Evolutionary conservation across 108 stramenopile genomes (phyloP).

Genomic region (Cyclotella sp.): DNA sequence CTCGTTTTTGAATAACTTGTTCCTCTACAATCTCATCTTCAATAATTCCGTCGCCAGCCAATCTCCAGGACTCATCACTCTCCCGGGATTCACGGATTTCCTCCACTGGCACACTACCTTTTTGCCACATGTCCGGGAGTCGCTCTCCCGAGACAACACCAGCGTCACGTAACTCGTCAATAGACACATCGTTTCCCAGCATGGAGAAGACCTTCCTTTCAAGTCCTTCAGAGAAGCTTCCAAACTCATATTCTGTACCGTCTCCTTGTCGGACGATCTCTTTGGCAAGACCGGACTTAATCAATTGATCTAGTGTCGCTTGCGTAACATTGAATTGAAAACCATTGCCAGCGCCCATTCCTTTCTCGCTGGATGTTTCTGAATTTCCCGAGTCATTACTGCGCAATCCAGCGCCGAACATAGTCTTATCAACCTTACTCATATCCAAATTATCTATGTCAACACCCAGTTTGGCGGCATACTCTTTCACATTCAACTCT

Average conservation of each 20-base stretch:
- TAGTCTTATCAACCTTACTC: slow-evolving; percentile 83
- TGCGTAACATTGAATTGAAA: slow-evolving; percentile 63
- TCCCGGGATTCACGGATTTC: background rate
- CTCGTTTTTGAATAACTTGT: background rate
- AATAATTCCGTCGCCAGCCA: too few species aligned
- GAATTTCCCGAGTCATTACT: background rate
- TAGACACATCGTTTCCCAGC: slow-evolving; percentile 50
- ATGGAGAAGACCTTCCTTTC: slow-evolving; percentile 53
- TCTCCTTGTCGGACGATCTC: slow-evolving; percentile 81
- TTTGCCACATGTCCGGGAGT: slow-evolving; percentile 21
- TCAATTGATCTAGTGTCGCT: slow-evolving; percentile 63
- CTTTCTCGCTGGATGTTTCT: too few species aligned
- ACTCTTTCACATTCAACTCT: slow-evolving; percentile 79
- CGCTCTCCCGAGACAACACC: slow-evolving; percentile 20
- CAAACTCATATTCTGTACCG: slow-evolving; percentile 69
- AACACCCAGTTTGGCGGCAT: slow-evolving; percentile 80
- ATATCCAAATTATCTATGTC: slow-evolving; percentile 91
- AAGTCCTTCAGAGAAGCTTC: slow-evolving; percentile 22
- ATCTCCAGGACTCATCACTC: too few species aligned
- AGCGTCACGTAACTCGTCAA: slow-evolving; percentile 53
- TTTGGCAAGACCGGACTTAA: slow-evolving; percentile 64
- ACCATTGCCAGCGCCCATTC: slow-evolving; percentile 3
- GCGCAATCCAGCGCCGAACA: slow-evolving; percentile 75
- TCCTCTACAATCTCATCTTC: background rate
- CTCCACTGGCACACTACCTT: slow-evolving; percentile 25